Conservation (phyloP, 495 filamentous ascomycete species). For the Thermothielavioides terrestris region DNA sequence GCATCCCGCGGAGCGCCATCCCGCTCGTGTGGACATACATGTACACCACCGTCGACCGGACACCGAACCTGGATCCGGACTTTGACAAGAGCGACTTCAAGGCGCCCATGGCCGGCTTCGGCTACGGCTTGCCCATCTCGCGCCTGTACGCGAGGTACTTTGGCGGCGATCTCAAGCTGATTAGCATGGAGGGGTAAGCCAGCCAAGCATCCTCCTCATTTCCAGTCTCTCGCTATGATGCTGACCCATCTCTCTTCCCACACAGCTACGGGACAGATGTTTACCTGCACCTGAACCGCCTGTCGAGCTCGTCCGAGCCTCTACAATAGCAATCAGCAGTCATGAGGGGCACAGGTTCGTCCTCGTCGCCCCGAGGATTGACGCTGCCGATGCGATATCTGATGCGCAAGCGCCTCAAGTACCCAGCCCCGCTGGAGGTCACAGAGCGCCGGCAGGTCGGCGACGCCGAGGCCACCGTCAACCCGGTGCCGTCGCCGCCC, state of each 20-base stretch:
- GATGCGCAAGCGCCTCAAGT: conserved; percentile 51
- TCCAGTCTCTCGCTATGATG: background rate
- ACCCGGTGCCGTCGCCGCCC: conserved; percentile 8
- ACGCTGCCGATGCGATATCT: conserved; percentile 54
- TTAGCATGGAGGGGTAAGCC: conserved; percentile 97
- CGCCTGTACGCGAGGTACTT: conserved; percentile 94
- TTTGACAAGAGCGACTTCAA: conserved; percentile 99
- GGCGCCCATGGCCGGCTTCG: conserved; percentile 97
- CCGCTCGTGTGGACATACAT: conserved; percentile 99
- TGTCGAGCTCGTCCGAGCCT: conserved; percentile 91
- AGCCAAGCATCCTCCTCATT: background rate
- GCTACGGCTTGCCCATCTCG: conserved; percentile 89
- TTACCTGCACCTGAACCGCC: conserved; percentile 91
- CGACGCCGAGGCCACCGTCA: conserved; percentile 65
- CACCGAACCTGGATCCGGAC: conserved; percentile 88
- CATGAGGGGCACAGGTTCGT: conserved; percentile 61
- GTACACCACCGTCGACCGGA: conserved; percentile 97
- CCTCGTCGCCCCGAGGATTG: conserved; percentile 75
- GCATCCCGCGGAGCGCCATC: conserved; percentile 83
- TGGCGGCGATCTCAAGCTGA: conserved; percentile 91
- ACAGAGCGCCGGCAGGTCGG: conserved; percentile 81
- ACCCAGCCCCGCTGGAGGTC: conserved; percentile 46
- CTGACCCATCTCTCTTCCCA: background rate
- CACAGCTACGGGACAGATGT: conserved; percentile 93
- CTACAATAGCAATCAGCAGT: conserved; percentile 97